Base-by-base conservation (phyloP, 176 grass and related monocot species). In the Ensete glaucum region DNA sequence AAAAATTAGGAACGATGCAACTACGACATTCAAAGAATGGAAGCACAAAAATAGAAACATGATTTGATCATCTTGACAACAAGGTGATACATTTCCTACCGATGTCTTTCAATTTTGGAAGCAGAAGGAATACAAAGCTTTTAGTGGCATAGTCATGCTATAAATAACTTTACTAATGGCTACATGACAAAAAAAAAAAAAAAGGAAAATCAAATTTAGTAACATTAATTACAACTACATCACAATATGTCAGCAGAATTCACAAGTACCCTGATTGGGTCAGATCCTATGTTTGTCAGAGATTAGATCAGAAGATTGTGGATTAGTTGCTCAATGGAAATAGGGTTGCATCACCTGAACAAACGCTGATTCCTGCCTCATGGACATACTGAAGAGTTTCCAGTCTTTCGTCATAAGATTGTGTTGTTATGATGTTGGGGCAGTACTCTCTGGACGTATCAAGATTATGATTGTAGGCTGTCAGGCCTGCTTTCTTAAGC, bases 361-460 rank as follows among this genome's bases (percentile, higher is more conserved):
- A 99, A 48, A 91, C 56, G 63, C 77, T 99, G 81, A 99, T 91
- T 86, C 96, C 96, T 64, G 96, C 96, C 55, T 95, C 90, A 51
- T 91, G 88, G 16, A 95, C 91, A 73, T 99, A 79, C 51, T 95
- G 70, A 57, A 99, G 90, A 54, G 91, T 99, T 64, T 99, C 77
- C 72, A 95, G 82, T 78, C 96, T 94, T 76, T 99, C 86, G 54
- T 99, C 96, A 72, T 94, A 95, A 65, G 91, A 94, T 85, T 88
- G 87, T n/a, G 91, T 99, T 50, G 86, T 89, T 76, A 99, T 99
- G 75, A 99, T 91, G 69, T 94, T 99, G n/a, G 96, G 88, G 76
- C 91, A 99, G 82, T 94, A 99, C 80, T 99, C 96, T 88, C 91
- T 99, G 60, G 96, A 95, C 79, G 96, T 99, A 80, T 99, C 91